Conservation (phyloP, 441 rosid genomes). For the Rhodomyrtus psidioides region DNA sequence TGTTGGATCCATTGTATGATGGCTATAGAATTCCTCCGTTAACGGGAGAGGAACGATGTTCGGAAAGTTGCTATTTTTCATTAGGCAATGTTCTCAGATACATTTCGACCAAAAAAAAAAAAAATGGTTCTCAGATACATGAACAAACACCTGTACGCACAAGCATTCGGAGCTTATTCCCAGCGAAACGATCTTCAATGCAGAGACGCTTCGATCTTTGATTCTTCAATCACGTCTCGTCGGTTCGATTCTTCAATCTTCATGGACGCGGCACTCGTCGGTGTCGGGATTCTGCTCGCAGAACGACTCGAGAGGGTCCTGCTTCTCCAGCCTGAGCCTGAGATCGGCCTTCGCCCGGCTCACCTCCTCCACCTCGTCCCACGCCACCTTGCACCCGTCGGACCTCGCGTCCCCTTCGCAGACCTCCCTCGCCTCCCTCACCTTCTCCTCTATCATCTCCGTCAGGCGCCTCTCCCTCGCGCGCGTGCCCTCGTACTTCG, state of each 20-base stretch:
- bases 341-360: slow-evolving; percentile 84
- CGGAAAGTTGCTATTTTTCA: not conserved
- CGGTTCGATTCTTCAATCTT: no score
- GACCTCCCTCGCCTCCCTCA: slow-evolving; percentile 56
- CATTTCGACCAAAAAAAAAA: no score
- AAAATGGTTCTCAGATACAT: no score
- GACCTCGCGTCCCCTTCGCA: slow-evolving; percentile 47
- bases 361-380: slow-evolving; percentile 94
- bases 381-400: slow-evolving; percentile 72
- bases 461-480: slow-evolving; percentile 56
- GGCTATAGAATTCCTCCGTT: not conserved
- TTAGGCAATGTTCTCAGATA: not conserved
- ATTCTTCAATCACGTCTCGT: no score
- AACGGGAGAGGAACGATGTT: not conserved
- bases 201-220: not conserved
- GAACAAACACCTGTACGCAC: not conserved
- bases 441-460: slow-evolving; percentile 63
- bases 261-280: slow-evolving; percentile 63
- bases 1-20: not conserved
- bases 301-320: slow-evolving; percentile 64
- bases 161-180: not conserved
- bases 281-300: slow-evolving; percentile 72
- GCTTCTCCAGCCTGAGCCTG: slow-evolving; percentile 31
- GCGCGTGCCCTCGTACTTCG: slow-evolving; percentile 57
- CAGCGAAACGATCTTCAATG: not conserved